Evolutionary conservation across 306 rosid species (phyloP), one percentile per base, ranked within the genome.

Genomic region (Citrullus mucosospermus): DNA sequence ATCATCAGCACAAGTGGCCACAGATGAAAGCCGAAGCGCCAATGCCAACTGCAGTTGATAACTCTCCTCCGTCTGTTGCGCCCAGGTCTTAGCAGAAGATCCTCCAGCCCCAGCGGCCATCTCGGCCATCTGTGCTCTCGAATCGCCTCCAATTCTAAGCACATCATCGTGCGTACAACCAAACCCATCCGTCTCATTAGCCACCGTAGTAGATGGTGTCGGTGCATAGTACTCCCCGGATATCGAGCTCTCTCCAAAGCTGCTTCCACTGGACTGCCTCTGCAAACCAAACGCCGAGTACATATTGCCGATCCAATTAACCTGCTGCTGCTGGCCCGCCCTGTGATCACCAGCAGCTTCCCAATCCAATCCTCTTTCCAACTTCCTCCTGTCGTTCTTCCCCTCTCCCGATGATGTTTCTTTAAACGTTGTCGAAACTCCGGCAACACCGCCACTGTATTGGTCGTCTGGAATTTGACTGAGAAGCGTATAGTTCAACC

Each of bases 11-110:
- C 96, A 90, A 9, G 97, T 91, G 2, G 99, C 99, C 30, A 85
- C 93, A 0, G 93, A 93, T 3, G 99, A 91, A 14, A 96, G 85
- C 81, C 99, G 84, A 22, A 96, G 85, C 54, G 97, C 98, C 81
- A 96, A 79, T 43, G 99, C 97, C 39, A 91, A 79, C 91, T 96
- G 99, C 82, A 96, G 85, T 79, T 93, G 99, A 81, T 96, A 96
- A 77, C 99, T 91, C 89, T 96, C 99, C 92, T 96, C 99, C 78
- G 96, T 93, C 83, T 96, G 99, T 90, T 96, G 99, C 63, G 99
- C 99, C 98, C 99, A 96, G 88, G 96, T 93, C 91, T 90, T 96
- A 82, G 93, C 84, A 0, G 71, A 91, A 13, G 92, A 89, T 3
- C 90, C 92, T 9, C 89, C 87, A 1, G 77, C 68, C 73, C 83